Evolutionary conservation across 306 rosid genomes (phyloP), one percentile per base, ranked within the genome.

Genomic region (Clitoria ternatea): DNA sequence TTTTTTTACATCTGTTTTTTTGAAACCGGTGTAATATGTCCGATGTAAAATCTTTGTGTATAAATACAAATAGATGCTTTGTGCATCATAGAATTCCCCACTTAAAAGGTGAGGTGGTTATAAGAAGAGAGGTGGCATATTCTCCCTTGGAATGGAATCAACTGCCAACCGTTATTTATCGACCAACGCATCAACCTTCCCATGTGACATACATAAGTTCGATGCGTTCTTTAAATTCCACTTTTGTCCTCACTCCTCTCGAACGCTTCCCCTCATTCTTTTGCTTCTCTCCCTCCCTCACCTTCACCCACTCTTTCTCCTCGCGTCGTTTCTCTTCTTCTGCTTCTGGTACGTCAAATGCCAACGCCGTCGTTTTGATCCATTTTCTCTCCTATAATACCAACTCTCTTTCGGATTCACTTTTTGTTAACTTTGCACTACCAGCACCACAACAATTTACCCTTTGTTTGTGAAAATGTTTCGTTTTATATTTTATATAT

Each of bases 211-310:
- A n/a, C n/a, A n/a, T n/a, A n/a, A n/a, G n/a, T n/a, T n/a, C n/a
- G n/a, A n/a, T n/a, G n/a, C n/a, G n/a, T n/a, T n/a, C n/a, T n/a
- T 12, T 8, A 12, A 36, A 56, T 22, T 66, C 72, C 78, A 45
- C 36, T 18, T 71, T 32, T 66, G 37, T n/a, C 73, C 74, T 7
- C 50, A 22, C 50, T n/a, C 17, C 11, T 50, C 1, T 30, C 6
- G 1, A 43, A 43, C n/a, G 36, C 60, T 43, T 71, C 56, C 15
- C 3, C 55, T 56, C 12, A 15, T 18, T n/a, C n/a, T 20, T 15
- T 3, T 26, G 6, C 27, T 18, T 54, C 37, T 37, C 18, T 8
- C 3, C 26, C n/a, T 6, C 55, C 3, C 26, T 33, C 29, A 5
- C n/a, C 42, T 26, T 2, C 53, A 50, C 20, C n/a, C 36, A 33